A percentile compares a stretch with the other conserved stretches of the same genome.
Evolutionary conservation across 225 moss, liverwort and hornwort genomes (phyloP).

Genomic region (Marchantia polymorpha): DNA sequence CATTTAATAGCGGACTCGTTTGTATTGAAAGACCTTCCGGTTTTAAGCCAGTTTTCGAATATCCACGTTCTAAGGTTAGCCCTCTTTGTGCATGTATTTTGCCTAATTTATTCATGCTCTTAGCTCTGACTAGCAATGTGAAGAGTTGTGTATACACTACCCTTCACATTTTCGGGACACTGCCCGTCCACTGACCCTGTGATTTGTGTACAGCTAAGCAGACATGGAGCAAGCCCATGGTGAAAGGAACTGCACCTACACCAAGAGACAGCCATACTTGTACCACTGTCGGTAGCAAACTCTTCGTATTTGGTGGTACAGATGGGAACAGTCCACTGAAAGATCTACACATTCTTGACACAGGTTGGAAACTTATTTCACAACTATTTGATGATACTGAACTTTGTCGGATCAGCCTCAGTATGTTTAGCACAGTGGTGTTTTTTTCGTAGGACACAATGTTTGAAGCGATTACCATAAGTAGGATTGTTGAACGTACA

Average conservation of each 20-base stretch:
- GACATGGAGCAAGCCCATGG: slow-evolving; percentile 93
- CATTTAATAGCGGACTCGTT: too few species aligned
- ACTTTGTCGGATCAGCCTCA: not conserved
- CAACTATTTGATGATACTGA: not conserved
- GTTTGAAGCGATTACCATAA: not conserved
- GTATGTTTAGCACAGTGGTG: not conserved
- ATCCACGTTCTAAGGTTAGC: too few species aligned
- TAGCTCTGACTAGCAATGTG: too few species aligned
- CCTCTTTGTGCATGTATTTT: too few species aligned
- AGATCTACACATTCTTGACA: slow-evolving; percentile 92
- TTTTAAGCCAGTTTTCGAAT: too few species aligned
- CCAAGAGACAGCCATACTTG: slow-evolving; percentile 97
- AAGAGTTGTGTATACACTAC: too few species aligned
- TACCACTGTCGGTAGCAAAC: slow-evolving; percentile 65
- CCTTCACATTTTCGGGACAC: not conserved
- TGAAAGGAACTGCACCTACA: slow-evolving; percentile 79
- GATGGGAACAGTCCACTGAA: slow-evolving; percentile 79
- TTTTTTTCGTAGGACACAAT: not conserved
- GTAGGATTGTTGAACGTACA: not conserved
- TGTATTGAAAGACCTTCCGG: too few species aligned
- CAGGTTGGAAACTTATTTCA: slow-evolving; percentile 43
- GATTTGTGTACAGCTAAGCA: slow-evolving; percentile 57
- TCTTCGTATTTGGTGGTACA: slow-evolving; percentile 93
- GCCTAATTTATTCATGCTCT: too few species aligned
- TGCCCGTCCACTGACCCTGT: not conserved